phyloP scores from a whole-genome alignment of 257 asterid genomes.

The Forsythia viridissima region DNA sequence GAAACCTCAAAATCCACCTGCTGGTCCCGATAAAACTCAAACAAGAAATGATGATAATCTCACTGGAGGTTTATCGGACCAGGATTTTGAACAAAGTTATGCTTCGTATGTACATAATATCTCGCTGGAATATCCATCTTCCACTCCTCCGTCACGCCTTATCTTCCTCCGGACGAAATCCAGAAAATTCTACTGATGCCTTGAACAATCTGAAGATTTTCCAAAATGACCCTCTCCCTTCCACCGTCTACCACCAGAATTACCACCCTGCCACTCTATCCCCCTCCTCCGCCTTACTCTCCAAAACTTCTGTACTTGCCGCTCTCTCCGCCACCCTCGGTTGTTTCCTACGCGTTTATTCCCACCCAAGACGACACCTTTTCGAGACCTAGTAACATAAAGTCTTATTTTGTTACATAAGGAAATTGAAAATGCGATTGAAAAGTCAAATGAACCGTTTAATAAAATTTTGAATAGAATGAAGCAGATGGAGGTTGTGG shows the following conservation, averaged over 20 bases:
- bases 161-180: constrained; percentile 19
- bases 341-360: constrained; percentile 42
- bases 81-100: constrained; percentile 25
- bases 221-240: constrained; percentile 31
- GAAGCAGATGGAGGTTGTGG: no score
- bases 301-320: constrained; percentile 37
- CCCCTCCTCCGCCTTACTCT: constrained; percentile 11
- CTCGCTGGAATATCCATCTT: constrained; percentile 31
- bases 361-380: constrained; percentile 23
- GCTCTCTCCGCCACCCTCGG: constrained; percentile 52
- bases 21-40: no score
- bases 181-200: constrained; percentile 20
- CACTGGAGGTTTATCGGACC: no score
- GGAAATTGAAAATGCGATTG: no score
- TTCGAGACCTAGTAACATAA: constrained; percentile 7
- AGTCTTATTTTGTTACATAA: constrained; percentile 31
- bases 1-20: no score
- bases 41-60: no score
- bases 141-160: constrained; percentile 35
- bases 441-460: no score
- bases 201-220: constrained; percentile 27
- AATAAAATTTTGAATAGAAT: no score
- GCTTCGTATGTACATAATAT: constrained; percentile 39
- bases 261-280: constrained; percentile 4
- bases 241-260: constrained; percentile 29